A percentile compares a stretch with the other conserved stretches of the same genome.
Conservation (phyloP, 345 rosid species). For the Eutrema yunnanense region DNA sequence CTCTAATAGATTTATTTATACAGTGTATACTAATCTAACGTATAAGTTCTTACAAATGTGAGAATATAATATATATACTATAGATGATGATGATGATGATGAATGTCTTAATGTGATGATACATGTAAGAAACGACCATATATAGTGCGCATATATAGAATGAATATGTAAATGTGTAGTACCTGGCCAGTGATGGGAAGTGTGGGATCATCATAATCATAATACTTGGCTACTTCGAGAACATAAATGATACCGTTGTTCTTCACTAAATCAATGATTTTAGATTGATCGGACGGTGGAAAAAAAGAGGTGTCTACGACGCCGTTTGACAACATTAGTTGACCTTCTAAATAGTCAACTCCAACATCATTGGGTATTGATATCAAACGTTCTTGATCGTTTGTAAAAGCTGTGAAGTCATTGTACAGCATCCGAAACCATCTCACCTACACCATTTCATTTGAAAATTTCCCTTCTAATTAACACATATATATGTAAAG, state of each 20-base stretch:
- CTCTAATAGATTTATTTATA: no score
- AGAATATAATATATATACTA: no score
- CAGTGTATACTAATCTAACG: no score
- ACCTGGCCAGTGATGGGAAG: conserved; percentile 36
- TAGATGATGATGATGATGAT: no score
- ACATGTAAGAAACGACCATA: not conserved
- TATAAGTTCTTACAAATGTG: no score
- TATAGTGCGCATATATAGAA: conserved; percentile 39
- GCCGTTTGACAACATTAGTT: conserved; percentile 42
- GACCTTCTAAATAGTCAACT: conserved; percentile 85
- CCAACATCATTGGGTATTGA: conserved; percentile 37
- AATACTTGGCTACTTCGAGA: conserved; percentile 81
- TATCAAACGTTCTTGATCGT: conserved; percentile 76
- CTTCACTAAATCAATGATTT: conserved; percentile 39
- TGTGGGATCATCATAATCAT: conserved; percentile 50
- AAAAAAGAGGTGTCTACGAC: conserved; percentile 55
- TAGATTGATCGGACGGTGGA: conserved; percentile 39
- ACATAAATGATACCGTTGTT: conserved; percentile 53
- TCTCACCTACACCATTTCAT: conserved; percentile 50
- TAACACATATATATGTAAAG: not conserved
- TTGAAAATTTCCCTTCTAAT: not conserved
- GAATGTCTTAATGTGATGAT: no score
- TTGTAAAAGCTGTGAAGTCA: conserved; percentile 60
- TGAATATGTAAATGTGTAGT: conserved; percentile 6
- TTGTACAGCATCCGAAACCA: conserved; percentile 83